Evolutionary conservation across 2,329 filamentous ascomycete genomes (phyloP).

Genomic region (Alternaria infectoria): DNA sequence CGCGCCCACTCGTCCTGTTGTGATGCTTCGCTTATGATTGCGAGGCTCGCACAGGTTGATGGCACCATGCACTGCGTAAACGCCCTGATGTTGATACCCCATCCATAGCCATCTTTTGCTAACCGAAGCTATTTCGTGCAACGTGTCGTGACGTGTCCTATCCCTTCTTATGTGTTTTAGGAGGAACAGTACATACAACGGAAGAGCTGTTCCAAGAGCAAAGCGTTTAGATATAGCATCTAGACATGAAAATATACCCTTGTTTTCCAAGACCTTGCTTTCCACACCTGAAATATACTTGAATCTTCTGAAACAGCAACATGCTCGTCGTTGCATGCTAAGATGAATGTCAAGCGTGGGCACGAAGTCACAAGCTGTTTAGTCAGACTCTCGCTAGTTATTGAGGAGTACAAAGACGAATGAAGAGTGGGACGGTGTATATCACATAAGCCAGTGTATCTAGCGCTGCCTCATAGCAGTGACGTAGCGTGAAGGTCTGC

Average conservation of each 20-base stretch:
- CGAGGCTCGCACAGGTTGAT: neutral
- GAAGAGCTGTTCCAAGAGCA: neutral
- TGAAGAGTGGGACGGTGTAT: neutral
- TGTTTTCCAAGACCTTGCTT: neutral
- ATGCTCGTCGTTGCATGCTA: neutral
- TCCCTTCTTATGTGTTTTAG: neutral
- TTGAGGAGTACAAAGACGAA: neutral
- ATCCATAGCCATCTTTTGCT: neutral
- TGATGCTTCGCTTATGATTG: slow-evolving; percentile 10
- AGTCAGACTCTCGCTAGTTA: neutral
- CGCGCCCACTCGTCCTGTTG: neutral
- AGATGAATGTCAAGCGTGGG: neutral
- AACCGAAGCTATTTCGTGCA: neutral
- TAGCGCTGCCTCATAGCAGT: neutral
- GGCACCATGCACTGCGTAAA: neutral
- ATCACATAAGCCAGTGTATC: neutral
- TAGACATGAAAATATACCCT: neutral
- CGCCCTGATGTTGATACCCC: neutral
- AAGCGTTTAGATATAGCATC: neutral
- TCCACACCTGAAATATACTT: neutral
- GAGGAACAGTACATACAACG: neutral
- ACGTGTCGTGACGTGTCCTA: neutral
- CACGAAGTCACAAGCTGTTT: neutral
- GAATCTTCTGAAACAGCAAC: neutral
- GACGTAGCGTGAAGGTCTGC: neutral